Base-by-base conservation (phyloP, 768 basidiomycete species). In the Chiua virens region DNA sequence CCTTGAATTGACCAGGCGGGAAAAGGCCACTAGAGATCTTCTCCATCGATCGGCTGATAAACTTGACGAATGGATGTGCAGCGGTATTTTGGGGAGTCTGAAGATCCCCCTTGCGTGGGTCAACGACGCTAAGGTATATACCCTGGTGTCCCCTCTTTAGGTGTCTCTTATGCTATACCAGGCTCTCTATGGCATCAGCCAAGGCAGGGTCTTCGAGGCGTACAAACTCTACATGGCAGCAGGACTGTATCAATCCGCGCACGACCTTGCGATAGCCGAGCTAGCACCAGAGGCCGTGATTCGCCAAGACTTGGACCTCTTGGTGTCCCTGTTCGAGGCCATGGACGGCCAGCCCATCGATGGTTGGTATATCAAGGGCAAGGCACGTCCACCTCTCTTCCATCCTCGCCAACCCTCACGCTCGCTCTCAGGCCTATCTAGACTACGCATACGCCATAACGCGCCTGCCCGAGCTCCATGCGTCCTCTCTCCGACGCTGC, bases 221-320 rank as follows among this genome's bases (percentile, higher is more conserved):
- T 97, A 90, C 64, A 81, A 90, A 41, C 72, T 87, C 22, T 89
- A 89, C 65, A 71, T 91, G 43, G 65, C 80, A 23, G 92, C 92
- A 3, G 82, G 82, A 18, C 66, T 83, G 30, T 86, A 83, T 55
- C 78, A 85, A 50, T 71, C 81, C 5, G 94, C 96, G 1, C 94
- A 97, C 63, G 80, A 84, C 42, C 75, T 98, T 38, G 89, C 90
- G n/a, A 76, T 95, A 27, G 69, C 76, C n/a, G 86, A 94, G 53
- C 79, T 99, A 8, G 91, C 89, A 7, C 90, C 92, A 1, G 96
- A 98, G 56, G 91, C 87, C 0, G 76, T 97, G 48, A 77, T 98
- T 27, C 58, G 73, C 20, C 66, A 75, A 38, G 77, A 79, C 58
- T 57, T 77, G 8, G 79, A 77, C 3, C 74, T 96, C 13, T 70